phyloP scores from a whole-genome alignment of 1,284 basidiomycete genomes.

The Papiliotrema laurentii region DNA sequence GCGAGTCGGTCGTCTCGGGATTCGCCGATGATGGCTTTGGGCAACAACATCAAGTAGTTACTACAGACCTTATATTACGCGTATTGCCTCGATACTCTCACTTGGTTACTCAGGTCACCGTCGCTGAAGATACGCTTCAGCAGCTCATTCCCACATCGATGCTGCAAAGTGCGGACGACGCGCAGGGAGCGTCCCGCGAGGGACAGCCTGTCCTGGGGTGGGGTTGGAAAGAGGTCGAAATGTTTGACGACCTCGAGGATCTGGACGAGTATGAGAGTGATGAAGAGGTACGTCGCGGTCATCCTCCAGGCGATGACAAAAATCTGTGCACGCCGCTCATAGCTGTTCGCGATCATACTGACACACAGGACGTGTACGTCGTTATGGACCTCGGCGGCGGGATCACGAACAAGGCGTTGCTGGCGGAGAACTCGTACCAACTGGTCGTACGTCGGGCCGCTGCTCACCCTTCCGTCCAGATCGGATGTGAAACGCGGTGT shows the following conservation, averaged over 20 bases:
- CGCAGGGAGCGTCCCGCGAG: slow-evolving; percentile 5
- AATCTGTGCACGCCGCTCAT: background rate
- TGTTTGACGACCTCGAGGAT: slow-evolving; percentile 38
- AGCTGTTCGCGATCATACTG: background rate
- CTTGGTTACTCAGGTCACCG: too few relatives aligned
- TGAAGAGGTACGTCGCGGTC: slow-evolving; percentile 30
- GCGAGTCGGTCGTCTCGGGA: too few relatives aligned
- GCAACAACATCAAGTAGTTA: too few relatives aligned
- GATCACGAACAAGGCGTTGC: slow-evolving; percentile 28
- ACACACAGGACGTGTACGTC: slow-evolving; percentile 31
- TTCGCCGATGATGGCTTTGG: too few relatives aligned
- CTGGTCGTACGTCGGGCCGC: slow-evolving; percentile 29
- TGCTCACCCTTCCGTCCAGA: background rate
- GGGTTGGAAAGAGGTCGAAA: slow-evolving; percentile 36
- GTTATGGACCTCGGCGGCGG: slow-evolving; percentile 38
- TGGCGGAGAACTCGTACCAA: slow-evolving; percentile 37
- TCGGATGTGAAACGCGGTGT: too few relatives aligned
- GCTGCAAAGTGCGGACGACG: slow-evolving; percentile 4
- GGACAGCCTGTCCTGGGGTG: slow-evolving; percentile 25
- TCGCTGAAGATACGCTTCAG: too few relatives aligned
- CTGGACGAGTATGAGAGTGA: slow-evolving; percentile 33
- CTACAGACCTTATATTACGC: too few relatives aligned
- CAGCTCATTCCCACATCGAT: too few relatives aligned
- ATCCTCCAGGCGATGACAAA: background rate
- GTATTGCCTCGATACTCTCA: too few relatives aligned